phyloP scores from a whole-genome alignment of 164 flowering plant genomes.

The Berberis vulgaris region DNA sequence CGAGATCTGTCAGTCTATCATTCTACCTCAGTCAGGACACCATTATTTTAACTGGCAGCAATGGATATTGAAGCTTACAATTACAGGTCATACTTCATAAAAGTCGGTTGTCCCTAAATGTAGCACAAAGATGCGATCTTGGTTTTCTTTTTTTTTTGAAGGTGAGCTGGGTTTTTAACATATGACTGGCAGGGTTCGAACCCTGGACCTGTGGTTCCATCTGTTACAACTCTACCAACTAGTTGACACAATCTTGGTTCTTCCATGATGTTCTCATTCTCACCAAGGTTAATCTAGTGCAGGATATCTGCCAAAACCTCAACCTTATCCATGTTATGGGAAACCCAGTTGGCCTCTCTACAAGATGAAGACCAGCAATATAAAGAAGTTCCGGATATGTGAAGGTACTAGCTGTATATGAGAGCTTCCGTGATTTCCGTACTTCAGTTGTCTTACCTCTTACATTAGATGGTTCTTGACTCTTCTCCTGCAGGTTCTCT shows the following conservation, averaged over 20 bases:
- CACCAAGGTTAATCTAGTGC: not conserved
- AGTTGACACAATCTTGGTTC: not conserved
- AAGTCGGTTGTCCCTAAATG: not conserved
- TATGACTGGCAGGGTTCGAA: too few relatives aligned
- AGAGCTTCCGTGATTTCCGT: not conserved
- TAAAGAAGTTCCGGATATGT: not conserved
- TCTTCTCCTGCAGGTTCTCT: not conserved
- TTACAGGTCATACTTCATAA: not conserved
- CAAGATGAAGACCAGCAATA: not conserved
- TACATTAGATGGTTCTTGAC: not conserved
- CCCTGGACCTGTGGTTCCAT: too few relatives aligned
- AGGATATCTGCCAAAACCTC: not conserved
- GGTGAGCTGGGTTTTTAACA: too few relatives aligned
- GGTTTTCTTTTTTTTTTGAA: not conserved
- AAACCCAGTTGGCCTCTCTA: not conserved
- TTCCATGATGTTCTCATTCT: not conserved
- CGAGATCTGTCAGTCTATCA: not conserved
- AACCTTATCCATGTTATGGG: not conserved
- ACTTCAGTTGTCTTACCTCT: not conserved
- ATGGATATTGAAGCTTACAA: not conserved
- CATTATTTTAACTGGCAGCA: not conserved
- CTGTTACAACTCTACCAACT: too few relatives aligned
- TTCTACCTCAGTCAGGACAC: not conserved
- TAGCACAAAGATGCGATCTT: not conserved
- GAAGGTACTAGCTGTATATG: not conserved